Conservation (phyloP, 2,329 filamentous ascomycete species). For the Monilinia aucupariae region DNA sequence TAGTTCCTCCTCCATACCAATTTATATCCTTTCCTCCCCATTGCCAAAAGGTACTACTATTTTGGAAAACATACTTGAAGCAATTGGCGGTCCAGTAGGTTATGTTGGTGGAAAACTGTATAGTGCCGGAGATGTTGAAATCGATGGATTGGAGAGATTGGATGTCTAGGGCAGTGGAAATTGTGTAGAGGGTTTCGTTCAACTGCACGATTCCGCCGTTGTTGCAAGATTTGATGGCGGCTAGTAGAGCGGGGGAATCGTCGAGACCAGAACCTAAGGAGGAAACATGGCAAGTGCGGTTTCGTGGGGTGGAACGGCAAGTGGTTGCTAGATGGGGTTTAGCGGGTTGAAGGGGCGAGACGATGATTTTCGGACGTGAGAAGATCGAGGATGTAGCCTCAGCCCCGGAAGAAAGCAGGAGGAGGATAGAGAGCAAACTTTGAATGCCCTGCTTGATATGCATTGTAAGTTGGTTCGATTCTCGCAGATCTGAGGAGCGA, state of each 20-base stretch:
- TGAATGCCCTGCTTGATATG: not conserved
- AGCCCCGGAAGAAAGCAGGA: slow-evolving; percentile 1
- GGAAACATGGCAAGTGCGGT: slow-evolving; percentile 6
- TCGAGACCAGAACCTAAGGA: slow-evolving; percentile 1
- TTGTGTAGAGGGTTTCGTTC: slow-evolving; percentile 9
- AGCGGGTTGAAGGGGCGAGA: slow-evolving; percentile 5
- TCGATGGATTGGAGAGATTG: slow-evolving; percentile 8
- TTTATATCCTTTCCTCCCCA: slow-evolving; percentile 8
- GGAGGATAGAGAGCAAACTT: not conserved
- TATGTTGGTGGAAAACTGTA: slow-evolving; percentile 4
- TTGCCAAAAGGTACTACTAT: slow-evolving; percentile 3
- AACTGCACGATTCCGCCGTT: slow-evolving; percentile 5
- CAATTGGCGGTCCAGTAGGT: not conserved
- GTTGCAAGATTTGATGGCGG: slow-evolving; percentile 12
- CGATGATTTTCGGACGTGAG: not conserved
- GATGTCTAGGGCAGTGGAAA: slow-evolving; percentile 2
- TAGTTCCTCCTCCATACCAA: slow-evolving; percentile 6
- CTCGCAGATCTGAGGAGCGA: not conserved
- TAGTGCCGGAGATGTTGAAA: slow-evolving; percentile 9
- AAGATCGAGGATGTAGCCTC: not conserved
- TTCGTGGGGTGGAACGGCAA: not conserved
- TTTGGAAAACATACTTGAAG: slow-evolving; percentile 11
- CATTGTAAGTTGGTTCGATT: not conserved
- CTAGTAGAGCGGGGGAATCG: not conserved
- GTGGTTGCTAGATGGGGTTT: slow-evolving; percentile 1